These are phyloP conservation scores for Biscogniauxia sp. DNA, from an alignment of 2,329 filamentous ascomycete genomes.

Conservation along the genomic window DNA sequence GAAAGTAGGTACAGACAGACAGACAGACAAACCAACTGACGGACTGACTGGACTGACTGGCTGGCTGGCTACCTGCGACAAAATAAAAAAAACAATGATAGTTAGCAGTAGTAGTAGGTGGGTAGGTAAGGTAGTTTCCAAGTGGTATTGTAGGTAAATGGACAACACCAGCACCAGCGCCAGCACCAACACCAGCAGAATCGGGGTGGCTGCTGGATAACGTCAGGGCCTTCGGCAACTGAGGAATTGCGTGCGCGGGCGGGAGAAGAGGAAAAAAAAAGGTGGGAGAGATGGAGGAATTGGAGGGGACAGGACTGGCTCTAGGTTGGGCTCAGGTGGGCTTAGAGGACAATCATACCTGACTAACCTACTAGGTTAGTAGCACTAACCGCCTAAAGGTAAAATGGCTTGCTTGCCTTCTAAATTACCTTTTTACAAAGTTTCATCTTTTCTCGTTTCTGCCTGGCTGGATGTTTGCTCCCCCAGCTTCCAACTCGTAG, in stretches of 20 bases:
- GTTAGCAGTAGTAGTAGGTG: too few species aligned
- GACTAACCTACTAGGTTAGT: neutral
- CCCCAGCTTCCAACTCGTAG: too few species aligned
- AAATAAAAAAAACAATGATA: too few species aligned
- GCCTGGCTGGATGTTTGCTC: too few species aligned
- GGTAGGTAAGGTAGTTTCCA: neutral
- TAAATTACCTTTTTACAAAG: too few species aligned
- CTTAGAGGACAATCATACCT: neutral
- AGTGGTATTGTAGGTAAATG: neutral
- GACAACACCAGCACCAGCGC: too few species aligned
- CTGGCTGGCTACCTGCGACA: too few species aligned
- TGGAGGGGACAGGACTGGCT: neutral
- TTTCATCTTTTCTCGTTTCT: too few species aligned
- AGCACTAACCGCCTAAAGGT: neutral
- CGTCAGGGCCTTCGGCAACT: conserved; percentile 1
- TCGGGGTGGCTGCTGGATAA: conserved; percentile 1
- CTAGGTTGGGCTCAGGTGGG: neutral
- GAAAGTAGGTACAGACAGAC: too few species aligned
- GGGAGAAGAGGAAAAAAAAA: neutral
- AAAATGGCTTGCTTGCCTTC: neutral
- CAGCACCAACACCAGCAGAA: neutral
- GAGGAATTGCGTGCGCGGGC: neutral
- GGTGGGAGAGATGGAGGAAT: neutral
- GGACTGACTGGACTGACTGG: too few species aligned
- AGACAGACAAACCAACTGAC: too few species aligned